Evolutionary conservation across 2,329 filamentous ascomycete genomes (phyloP), one percentile per base, ranked within the genome.

Genomic region (Fusarium musae): DNA sequence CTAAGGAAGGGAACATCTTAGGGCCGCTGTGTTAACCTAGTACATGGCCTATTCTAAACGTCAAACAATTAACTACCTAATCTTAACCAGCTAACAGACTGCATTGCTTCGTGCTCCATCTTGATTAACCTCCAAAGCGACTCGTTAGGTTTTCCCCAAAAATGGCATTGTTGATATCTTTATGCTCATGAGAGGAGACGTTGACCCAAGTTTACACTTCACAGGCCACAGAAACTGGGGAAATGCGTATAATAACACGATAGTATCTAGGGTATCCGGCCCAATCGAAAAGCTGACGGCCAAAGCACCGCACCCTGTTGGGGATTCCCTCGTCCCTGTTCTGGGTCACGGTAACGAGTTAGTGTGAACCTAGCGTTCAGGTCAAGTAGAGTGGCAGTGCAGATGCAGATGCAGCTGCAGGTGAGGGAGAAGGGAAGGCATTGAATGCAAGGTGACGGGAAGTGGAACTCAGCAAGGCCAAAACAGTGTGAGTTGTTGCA

Each of bases 321-420:
- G 37, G 32, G 26, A 60, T 43, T 17, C 28, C 60, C 46, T 49
- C 46, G 10, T n/a, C 46, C 46, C 44, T 50, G 47, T 47, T 26
- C 52, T 46, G 47, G 43, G 26, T 47, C 32, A 58, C 56, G 36
- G 56, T 67, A 43, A n/a, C 39, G n/a, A 60, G 53, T 61, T 42
- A 66, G 63, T 67, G 53, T 63, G 37, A 64, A 49, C 43, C 53
- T 49, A 46, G 43, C 44, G 36, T 75, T 74, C 72, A 74, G 72
- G 72, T 66, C 72, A 53, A 53, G 28, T n/a, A 66, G 49, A 52
- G 72, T 75, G 72, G 72, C 72, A 73, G 72, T 73, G 72, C 64
- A 74, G 43, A 59, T 64, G 52, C 65, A 34, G 32, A 34, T 34
- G 32, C 32, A 70, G 39, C 50, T 70, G 62, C 66, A 70, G 37